Conservation (phyloP, 352 stramenopile species). For the Phytophthora kernoviae region DNA sequence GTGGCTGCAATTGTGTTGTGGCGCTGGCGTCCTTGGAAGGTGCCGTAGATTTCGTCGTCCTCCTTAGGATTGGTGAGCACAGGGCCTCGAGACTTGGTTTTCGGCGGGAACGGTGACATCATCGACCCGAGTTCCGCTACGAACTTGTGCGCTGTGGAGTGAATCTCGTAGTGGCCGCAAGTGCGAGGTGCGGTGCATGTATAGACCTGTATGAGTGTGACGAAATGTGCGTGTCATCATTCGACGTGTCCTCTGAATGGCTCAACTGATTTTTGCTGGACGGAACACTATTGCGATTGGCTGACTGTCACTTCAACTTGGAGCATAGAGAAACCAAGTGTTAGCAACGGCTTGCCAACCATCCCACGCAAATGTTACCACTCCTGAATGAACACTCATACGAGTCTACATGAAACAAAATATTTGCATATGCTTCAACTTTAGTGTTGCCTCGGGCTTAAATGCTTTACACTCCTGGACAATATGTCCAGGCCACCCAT, state of each 20-base stretch:
- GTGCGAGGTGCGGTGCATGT: background rate
- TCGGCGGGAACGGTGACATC: slow-evolving; percentile 7
- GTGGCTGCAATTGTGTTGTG: background rate
- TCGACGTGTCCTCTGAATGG: background rate
- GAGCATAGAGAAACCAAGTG: background rate
- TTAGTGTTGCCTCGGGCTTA: too few species aligned
- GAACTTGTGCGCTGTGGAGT: background rate
- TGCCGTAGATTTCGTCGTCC: slow-evolving; percentile 30
- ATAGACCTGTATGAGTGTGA: slow-evolving; percentile 1
- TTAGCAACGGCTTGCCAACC: background rate
- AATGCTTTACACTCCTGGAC: too few species aligned
- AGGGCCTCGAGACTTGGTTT: slow-evolving; percentile 15
- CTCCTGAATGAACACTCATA: background rate
- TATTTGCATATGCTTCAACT: background rate
- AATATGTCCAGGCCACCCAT: too few species aligned
- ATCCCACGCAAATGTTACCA: background rate
- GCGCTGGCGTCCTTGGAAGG: slow-evolving; percentile 16
- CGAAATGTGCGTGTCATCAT: background rate
- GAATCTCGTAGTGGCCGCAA: background rate
- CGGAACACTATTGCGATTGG: background rate
- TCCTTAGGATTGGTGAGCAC: slow-evolving; percentile 12
- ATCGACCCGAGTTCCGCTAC: background rate
- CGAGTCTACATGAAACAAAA: background rate
- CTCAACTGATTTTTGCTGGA: background rate
- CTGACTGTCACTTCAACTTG: slow-evolving; percentile 2